phyloP scores from a whole-genome alignment of 768 basidiomycete genomes.

The Suillus placidus region DNA sequence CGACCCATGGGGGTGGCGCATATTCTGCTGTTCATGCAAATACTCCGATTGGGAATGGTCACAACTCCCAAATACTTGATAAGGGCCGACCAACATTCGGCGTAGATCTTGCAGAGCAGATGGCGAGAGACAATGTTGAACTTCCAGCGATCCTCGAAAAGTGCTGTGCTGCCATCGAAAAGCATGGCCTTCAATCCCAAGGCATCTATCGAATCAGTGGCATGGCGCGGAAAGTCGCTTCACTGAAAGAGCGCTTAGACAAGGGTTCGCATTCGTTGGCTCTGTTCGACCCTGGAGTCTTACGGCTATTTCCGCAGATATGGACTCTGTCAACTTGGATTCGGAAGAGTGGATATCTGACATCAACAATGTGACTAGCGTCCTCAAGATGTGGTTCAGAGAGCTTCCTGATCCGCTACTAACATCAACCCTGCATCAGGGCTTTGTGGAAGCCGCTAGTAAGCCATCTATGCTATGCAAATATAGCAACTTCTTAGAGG shows the following conservation, averaged over 20 bases:
- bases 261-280: constrained; percentile 55
- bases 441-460: constrained; percentile 97
- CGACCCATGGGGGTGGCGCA: constrained; percentile 40
- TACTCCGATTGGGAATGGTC: constrained; percentile 28
- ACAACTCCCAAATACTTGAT: constrained; percentile 45
- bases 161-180: constrained; percentile 91
- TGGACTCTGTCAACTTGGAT: constrained; percentile 86
- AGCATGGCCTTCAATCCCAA: constrained; percentile 77
- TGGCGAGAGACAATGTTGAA: constrained; percentile 88
- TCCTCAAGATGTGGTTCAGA: constrained; percentile 93
- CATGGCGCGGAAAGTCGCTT: constrained; percentile 82
- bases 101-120: constrained; percentile 89
- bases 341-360: constrained; percentile 90
- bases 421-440: constrained; percentile 81
- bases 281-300: constrained; percentile 14
- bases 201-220: constrained; percentile 96
- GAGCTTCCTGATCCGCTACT: constrained; percentile 94
- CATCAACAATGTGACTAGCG: constrained; percentile 95
- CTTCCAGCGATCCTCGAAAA: constrained; percentile 86
- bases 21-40: constrained; percentile 31
- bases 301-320: constrained; percentile 51
- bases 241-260: constrained; percentile 82
- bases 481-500: constrained; percentile 2
- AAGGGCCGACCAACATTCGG: constrained; percentile 87
- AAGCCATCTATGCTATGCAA: constrained; percentile 34